Evolutionary conservation across 108 stramenopile species (phyloP).

Genomic region (Mediolabrus comicus): DNA sequence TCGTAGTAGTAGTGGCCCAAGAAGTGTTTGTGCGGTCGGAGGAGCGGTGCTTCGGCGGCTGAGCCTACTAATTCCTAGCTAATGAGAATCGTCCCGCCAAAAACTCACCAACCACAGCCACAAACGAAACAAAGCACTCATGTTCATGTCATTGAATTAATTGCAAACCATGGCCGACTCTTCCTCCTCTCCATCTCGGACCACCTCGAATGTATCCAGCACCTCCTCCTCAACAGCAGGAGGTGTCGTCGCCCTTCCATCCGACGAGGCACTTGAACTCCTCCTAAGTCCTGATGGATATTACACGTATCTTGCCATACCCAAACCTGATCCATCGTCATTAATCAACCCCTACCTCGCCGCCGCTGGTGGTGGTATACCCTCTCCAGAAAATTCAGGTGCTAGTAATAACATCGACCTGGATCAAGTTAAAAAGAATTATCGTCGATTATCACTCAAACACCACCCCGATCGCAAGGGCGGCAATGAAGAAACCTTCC

Average conservation of each 20-base stretch:
- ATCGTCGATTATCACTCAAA: constrained; percentile 62
- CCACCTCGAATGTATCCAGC: neutral
- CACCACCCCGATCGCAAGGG: constrained; percentile 77
- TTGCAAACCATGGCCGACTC: too few species aligned
- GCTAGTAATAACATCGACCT: constrained; percentile 34
- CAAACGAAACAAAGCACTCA: too few species aligned
- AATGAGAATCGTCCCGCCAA: too few species aligned
- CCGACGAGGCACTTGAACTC: constrained; percentile 60
- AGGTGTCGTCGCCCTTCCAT: constrained; percentile 6
- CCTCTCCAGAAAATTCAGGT: neutral
- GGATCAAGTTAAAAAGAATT: constrained; percentile 77
- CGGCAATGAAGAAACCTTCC: constrained; percentile 82
- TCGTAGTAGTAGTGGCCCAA: too few species aligned
- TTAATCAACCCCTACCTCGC: neutral
- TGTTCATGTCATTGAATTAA: too few species aligned
- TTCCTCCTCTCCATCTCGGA: neutral
- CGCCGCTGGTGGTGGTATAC: neutral
- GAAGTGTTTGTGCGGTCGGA: too few species aligned
- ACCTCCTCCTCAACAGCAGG: neutral
- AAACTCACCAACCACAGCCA: too few species aligned
- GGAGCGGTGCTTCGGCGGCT: too few species aligned
- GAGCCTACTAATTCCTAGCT: too few species aligned
- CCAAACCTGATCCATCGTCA: constrained; percentile 29
- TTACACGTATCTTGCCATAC: constrained; percentile 72
- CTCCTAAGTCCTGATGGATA: constrained; percentile 83